phyloP scores from a whole-genome alignment of 345 rosid species.

The Punica granatum region DNA sequence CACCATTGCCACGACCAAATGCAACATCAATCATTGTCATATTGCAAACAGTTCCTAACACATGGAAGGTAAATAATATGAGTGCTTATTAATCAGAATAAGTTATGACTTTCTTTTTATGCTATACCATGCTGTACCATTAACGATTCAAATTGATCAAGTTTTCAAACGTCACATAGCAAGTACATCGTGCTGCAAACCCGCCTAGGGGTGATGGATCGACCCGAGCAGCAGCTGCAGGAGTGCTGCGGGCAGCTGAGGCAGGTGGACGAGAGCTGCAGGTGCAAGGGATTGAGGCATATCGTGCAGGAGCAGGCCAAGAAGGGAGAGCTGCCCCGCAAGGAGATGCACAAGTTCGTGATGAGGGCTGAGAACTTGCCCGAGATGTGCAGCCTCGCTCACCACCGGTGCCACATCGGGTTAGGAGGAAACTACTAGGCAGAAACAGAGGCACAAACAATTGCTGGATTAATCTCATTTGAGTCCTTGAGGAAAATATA shows the following conservation, averaged over 20 bases:
- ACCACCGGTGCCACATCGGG: conserved; percentile 10
- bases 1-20: neutral
- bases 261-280: conserved; percentile 14
- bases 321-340: neutral
- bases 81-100: too few species aligned
- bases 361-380: conserved; percentile 12
- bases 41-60: conserved; percentile 2
- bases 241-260: conserved; percentile 22
- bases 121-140: too few species aligned
- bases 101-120: too few species aligned
- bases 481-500: too few species aligned
- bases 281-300: conserved; percentile 21
- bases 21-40: neutral
- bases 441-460: too few species aligned
- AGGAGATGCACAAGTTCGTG: neutral
- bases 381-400: conserved; percentile 10
- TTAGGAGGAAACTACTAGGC: neutral
- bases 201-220: neutral
- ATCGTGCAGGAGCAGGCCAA: conserved; percentile 4
- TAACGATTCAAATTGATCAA: neutral
- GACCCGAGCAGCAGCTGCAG: neutral
- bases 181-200: neutral
- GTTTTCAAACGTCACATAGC: too few species aligned
- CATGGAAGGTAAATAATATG: neutral
- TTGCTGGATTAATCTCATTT: too few species aligned